These are phyloP conservation scores for Tephrocybe sp. DNA, from an alignment of 768 basidiomycete genomes.

Conservation along the genomic window DNA sequence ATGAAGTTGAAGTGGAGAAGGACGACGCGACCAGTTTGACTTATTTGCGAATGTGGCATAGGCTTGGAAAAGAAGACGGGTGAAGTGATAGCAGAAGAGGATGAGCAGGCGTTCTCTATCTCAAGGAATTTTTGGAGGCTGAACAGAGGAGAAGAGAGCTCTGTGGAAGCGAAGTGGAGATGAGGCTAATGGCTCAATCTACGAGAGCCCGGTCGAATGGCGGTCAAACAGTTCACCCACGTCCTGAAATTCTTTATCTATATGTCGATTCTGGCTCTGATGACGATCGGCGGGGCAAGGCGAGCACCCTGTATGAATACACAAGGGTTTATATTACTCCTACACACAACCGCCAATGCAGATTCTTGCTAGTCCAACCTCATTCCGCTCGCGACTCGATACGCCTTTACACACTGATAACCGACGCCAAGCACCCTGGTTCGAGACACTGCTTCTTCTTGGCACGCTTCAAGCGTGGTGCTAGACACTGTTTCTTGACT, in stretches of 20 bases:
- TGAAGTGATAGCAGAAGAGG: conserved; percentile 36
- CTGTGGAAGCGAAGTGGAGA: conserved; percentile 48
- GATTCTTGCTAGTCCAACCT: too few relatives aligned
- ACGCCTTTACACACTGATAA: too few relatives aligned
- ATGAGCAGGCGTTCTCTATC: conserved; percentile 56
- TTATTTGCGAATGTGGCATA: conserved; percentile 38
- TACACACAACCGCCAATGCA: too few relatives aligned
- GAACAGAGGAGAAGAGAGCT: conserved; percentile 53
- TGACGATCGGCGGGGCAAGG: conserved; percentile 33
- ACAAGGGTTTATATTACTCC: too few relatives aligned
- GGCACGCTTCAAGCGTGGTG: too few relatives aligned
- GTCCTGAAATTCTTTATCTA: conserved; percentile 5
- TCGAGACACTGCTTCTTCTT: too few relatives aligned
- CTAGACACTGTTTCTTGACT: too few relatives aligned
- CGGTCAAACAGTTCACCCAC: neutral
- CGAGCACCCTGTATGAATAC: too few relatives aligned
- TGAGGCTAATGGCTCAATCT: conserved; percentile 28
- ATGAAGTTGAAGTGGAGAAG: conserved; percentile 26
- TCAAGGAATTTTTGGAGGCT: conserved; percentile 66
- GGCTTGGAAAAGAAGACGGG: conserved; percentile 24
- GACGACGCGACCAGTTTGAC: conserved; percentile 61
- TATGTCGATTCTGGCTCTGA: conserved; percentile 22
- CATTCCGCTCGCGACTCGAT: too few relatives aligned
- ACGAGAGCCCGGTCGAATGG: conserved; percentile 12
- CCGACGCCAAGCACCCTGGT: too few relatives aligned